These are phyloP conservation scores for Cytospora leucostoma DNA, from an alignment of 2,329 filamentous ascomycete genomes.

Conservation along the genomic window DNA sequence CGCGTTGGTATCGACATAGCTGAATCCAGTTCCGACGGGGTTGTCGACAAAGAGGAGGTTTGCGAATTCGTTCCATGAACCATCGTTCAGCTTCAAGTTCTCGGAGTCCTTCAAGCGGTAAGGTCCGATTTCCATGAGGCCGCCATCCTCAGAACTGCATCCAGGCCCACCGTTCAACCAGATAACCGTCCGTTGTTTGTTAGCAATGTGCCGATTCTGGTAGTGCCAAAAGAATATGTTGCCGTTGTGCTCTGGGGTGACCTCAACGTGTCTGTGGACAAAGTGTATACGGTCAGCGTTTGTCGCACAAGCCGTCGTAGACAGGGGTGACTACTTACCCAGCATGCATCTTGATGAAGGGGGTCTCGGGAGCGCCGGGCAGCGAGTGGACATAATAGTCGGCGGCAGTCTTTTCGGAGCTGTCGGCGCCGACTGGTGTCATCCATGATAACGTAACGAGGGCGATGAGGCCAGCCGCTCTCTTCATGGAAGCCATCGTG, in stretches of 20 bases:
- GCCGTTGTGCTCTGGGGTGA: slow-evolving; percentile 80
- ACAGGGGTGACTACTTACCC: slow-evolving; percentile 62
- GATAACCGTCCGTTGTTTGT: slow-evolving; percentile 85
- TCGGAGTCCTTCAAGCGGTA: slow-evolving; percentile 79
- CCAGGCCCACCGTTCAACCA: slow-evolving; percentile 98
- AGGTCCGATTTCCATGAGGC: slow-evolving; percentile 92
- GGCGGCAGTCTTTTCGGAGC: slow-evolving; percentile 59
- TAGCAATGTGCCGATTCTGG: slow-evolving; percentile 91
- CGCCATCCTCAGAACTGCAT: slow-evolving; percentile 96
- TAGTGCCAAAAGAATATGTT: slow-evolving; percentile 99
- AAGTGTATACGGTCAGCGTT: not conserved
- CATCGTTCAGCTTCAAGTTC: slow-evolving; percentile 77
- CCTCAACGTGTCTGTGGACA: slow-evolving; percentile 76
- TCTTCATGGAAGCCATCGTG: slow-evolving; percentile 32
- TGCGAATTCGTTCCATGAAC: slow-evolving; percentile 98
- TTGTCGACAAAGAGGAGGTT: slow-evolving; percentile 97
- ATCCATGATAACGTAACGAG: slow-evolving; percentile 48
- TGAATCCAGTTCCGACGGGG: slow-evolving; percentile 94
- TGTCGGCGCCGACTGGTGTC: slow-evolving; percentile 40
- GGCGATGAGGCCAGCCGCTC: slow-evolving; percentile 31
- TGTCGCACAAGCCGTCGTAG: not conserved
- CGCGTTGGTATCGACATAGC: slow-evolving; percentile 87
- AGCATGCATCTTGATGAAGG: slow-evolving; percentile 94
- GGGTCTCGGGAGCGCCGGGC: slow-evolving; percentile 78
- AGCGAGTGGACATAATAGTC: slow-evolving; percentile 89